Percentiles rank a stretch among this genome's conserved stretches.
Conservation (phyloP, 805 yeast genomes). For the Cyberlindnera misumaiensis region DNA sequence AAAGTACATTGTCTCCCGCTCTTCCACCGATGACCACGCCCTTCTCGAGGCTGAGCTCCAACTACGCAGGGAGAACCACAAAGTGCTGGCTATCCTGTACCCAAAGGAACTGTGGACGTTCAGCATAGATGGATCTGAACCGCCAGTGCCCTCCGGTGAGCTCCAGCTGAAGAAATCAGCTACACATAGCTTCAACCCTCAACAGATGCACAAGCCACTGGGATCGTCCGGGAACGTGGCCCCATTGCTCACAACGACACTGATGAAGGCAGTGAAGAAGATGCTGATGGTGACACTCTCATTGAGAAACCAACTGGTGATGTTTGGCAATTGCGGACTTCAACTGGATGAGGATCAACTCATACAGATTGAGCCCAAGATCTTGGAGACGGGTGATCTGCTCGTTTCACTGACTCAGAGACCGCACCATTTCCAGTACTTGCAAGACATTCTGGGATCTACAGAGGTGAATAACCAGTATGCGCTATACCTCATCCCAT, state of each 20-base stretch:
- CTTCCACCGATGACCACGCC: slow-evolving; percentile 30
- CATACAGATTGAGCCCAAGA: slow-evolving; percentile 40
- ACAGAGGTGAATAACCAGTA: slow-evolving; percentile 21
- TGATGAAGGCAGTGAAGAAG: slow-evolving; percentile 43
- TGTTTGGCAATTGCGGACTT: slow-evolving; percentile 44
- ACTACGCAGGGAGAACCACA: slow-evolving; percentile 29
- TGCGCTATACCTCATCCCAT: slow-evolving; percentile 47
- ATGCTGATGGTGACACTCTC: slow-evolving; percentile 30
- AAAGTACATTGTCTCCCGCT: slow-evolving; percentile 12
- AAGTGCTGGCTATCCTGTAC: slow-evolving; percentile 30
- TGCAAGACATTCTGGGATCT: slow-evolving; percentile 16
- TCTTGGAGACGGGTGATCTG: slow-evolving; percentile 40
- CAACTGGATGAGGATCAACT: slow-evolving; percentile 24
- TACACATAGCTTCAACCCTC: slow-evolving; percentile 15
- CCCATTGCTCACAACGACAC: slow-evolving; percentile 34
- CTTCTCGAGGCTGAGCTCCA: slow-evolving; percentile 35
- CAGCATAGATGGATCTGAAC: slow-evolving; percentile 29
- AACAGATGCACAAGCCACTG: slow-evolving; percentile 8
- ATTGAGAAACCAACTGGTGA: slow-evolving; percentile 31
- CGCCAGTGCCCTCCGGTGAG: slow-evolving; percentile 26
- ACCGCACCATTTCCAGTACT: slow-evolving; percentile 26
- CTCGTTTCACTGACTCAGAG: slow-evolving; percentile 28
- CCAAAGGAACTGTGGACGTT: slow-evolving; percentile 39
- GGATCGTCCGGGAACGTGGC: slow-evolving; percentile 25
- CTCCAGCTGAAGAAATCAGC: slow-evolving; percentile 13